Evolutionary conservation across 192 early-diverging fungal species (phyloP).

Genomic region (Radiomyces spectabilis): DNA sequence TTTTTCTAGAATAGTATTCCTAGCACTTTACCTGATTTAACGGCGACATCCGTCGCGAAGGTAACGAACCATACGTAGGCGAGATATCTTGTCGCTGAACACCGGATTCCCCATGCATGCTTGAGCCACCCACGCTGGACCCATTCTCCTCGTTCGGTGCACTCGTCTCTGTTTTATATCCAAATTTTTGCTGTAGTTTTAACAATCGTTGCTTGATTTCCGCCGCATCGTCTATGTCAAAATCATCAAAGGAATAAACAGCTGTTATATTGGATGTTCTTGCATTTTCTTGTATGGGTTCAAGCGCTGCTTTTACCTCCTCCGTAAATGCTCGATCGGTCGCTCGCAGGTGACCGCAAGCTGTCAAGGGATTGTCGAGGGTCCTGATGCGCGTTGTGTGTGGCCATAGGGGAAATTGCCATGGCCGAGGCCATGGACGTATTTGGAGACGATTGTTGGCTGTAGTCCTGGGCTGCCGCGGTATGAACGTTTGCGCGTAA

Average conservation of each 20-base stretch:
- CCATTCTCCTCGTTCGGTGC: background rate
- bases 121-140: background rate
- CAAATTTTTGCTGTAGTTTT: conserved; percentile 57
- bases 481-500: conserved; percentile 13
- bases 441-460: too few species aligned
- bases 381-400: background rate
- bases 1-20: too few species aligned
- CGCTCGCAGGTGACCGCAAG: background rate
- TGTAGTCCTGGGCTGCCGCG: too few species aligned
- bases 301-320: background rate
- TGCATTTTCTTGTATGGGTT: too few species aligned
- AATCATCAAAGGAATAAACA: background rate
- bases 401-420: background rate
- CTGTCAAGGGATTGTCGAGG: background rate
- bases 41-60: background rate
- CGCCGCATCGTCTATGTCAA: conserved; percentile 21
- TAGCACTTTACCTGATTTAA: background rate
- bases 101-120: background rate
- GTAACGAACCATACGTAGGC: background rate
- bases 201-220: conserved; percentile 43
- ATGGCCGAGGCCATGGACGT: background rate
- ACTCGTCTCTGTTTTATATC: conserved; percentile 19
- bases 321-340: conserved; percentile 1
- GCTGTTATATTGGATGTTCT: background rate
- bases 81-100: background rate